Evolutionary conservation across 148 eudicot genomes (phyloP).

Genomic region (Pharnaceum exiguum): DNA sequence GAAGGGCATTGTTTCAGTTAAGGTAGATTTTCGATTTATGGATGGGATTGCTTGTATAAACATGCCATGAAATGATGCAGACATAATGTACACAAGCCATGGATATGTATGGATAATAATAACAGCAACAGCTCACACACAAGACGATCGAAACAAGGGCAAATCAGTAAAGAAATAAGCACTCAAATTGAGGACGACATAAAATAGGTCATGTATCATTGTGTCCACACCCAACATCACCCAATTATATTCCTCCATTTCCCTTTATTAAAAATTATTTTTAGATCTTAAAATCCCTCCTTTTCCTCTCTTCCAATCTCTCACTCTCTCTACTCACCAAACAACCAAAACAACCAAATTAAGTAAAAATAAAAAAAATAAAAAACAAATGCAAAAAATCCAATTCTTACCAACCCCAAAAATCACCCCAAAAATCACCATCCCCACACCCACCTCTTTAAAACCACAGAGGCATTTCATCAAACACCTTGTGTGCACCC

Average conservation of each 20-base stretch:
- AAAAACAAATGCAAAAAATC: slow-evolving; percentile 7
- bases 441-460: not conserved
- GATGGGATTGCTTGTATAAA: no score
- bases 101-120: no score
- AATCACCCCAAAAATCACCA: slow-evolving; percentile 1
- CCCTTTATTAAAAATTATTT: no score
- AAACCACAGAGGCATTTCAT: slow-evolving; percentile 18
- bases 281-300: not conserved
- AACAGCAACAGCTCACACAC: no score
- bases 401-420: not conserved
- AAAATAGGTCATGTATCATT: not conserved
- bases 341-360: not conserved
- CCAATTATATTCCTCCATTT: no score
- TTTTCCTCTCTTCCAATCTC: not conserved
- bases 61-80: no score
- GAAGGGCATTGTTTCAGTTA: no score
- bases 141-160: no score
- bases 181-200: not conserved
- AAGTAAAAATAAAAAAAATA: not conserved
- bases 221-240: slow-evolving; percentile 15
- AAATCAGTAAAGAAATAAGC: no score
- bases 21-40: no score
- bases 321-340: slow-evolving; percentile 9
- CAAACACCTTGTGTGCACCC: slow-evolving; percentile 26
- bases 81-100: no score